Percentiles rank a stretch among this genome's conserved stretches.
Conservation (phyloP, 2,329 filamentous ascomycete genomes). For the Ophiostoma ulmi region DNA sequence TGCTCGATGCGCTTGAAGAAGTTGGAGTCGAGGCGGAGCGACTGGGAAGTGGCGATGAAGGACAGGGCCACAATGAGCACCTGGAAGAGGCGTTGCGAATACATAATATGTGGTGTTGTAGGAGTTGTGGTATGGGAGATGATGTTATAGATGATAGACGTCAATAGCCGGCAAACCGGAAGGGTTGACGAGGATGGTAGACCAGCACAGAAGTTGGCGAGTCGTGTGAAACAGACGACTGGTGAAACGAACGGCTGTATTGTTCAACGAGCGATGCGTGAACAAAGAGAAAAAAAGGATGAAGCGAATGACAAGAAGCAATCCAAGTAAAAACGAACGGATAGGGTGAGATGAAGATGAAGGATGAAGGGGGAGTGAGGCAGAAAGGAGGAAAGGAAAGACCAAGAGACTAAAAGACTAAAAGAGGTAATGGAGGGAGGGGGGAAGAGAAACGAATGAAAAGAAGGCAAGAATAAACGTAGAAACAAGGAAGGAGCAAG, state of each 20-base stretch:
- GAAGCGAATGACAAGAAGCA: neutral
- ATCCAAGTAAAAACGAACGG: neutral
- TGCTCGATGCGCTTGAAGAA: constrained; percentile 21
- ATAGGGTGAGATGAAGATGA: neutral
- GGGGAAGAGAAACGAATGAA: constrained; percentile 16
- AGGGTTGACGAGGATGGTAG: neutral
- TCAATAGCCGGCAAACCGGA: constrained; percentile 8
- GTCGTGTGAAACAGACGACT: neutral
- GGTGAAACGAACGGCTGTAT: neutral
- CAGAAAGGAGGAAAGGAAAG: neutral
- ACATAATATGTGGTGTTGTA: constrained; percentile 38
- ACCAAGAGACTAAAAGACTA: neutral
- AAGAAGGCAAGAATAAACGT: constrained; percentile 1
- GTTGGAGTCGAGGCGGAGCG: constrained; percentile 34
- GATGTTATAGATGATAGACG: neutral
- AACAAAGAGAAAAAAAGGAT: neutral
- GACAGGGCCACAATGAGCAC: constrained; percentile 48
- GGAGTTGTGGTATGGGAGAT: neutral
- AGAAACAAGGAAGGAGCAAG: neutral
- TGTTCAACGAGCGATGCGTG: constrained; percentile 2
- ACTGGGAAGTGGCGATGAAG: constrained; percentile 44
- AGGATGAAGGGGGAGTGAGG: neutral
- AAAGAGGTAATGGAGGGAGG: constrained; percentile 3
- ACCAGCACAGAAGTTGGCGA: neutral
- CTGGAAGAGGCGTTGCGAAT: constrained; percentile 42